These are phyloP conservation scores for Epichloe sibirici DNA, from an alignment of 2,329 filamentous ascomycete species.

Conservation along the genomic window DNA sequence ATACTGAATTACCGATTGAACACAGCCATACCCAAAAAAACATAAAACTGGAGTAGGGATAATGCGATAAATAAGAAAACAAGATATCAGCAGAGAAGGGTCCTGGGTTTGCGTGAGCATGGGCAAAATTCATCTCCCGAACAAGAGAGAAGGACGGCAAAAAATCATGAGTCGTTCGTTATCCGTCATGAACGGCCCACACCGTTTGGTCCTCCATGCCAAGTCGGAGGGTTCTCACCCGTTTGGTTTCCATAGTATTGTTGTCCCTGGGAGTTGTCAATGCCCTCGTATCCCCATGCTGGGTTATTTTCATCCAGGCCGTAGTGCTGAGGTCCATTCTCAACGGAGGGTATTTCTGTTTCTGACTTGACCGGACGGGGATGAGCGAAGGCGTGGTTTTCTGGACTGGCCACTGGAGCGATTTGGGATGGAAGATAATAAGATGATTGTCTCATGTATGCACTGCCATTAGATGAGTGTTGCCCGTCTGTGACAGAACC, in stretches of 20 bases:
- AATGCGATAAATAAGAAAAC: too few species aligned
- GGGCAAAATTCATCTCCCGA: not conserved
- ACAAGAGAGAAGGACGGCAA: not conserved
- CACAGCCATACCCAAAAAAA: too few species aligned
- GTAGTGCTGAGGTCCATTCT: slow-evolving; percentile 10
- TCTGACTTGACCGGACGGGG: slow-evolving; percentile 11
- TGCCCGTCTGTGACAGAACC: slow-evolving; percentile 6
- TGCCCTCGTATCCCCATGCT: slow-evolving; percentile 9
- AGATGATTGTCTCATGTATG: slow-evolving; percentile 4
- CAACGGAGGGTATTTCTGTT: slow-evolving; percentile 6
- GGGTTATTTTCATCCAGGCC: slow-evolving; percentile 8
- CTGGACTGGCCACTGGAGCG: slow-evolving; percentile 6
- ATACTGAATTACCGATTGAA: not conserved
- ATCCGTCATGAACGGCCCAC: not conserved
- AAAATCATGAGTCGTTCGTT: not conserved
- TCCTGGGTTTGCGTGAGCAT: not conserved
- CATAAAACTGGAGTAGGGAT: too few species aligned
- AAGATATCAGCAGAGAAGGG: too few species aligned
- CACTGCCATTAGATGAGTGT: slow-evolving; percentile 6
- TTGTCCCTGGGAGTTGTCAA: slow-evolving; percentile 9
- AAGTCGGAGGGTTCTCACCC: slow-evolving; percentile 2
- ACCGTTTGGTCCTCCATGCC: slow-evolving; percentile 5
- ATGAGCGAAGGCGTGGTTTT: slow-evolving; percentile 10
- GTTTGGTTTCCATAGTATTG: slow-evolving; percentile 7
- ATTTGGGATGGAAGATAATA: slow-evolving; percentile 11